Percentiles rank a stretch among this genome's conserved stretches.
Conservation (phyloP, 2,329 filamentous ascomycete species). For the Myotisia sp. region DNA sequence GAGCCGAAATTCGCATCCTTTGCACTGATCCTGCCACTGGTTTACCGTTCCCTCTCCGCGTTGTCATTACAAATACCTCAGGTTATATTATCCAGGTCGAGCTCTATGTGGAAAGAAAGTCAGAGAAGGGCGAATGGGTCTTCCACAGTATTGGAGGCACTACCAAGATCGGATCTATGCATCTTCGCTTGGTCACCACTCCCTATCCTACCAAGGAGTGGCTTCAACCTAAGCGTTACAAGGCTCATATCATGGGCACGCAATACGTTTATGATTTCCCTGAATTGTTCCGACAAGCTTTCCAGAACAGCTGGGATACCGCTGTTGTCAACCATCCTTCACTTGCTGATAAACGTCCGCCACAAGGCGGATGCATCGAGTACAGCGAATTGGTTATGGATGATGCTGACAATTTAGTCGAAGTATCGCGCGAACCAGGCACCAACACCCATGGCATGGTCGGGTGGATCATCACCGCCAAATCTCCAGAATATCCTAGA, state of each 20-base stretch:
- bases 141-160: constrained; percentile 96
- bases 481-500: constrained; percentile 85
- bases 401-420: constrained; percentile 77
- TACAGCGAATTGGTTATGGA: constrained; percentile 91
- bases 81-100: constrained; percentile 96
- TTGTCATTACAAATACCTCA: constrained; percentile 95
- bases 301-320: constrained; percentile 85
- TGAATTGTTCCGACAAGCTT: constrained; percentile 93
- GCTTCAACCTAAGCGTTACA: constrained; percentile 97
- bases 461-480: constrained; percentile 88
- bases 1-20: constrained; percentile 95
- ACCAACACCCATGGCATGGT: constrained; percentile 98
- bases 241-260: constrained; percentile 96
- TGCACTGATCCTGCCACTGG: constrained; percentile 82
- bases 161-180: constrained; percentile 89
- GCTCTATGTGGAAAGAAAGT: constrained; percentile 94
- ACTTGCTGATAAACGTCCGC: constrained; percentile 66
- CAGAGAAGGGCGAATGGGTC: constrained; percentile 93
- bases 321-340: constrained; percentile 58
- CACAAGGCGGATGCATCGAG: constrained; percentile 78
- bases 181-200: constrained; percentile 76
- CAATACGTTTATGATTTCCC: constrained; percentile 99
- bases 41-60: constrained; percentile 77
- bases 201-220: constrained; percentile 98
- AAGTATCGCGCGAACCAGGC: constrained; percentile 87